A percentile compares a stretch with the other conserved stretches of the same genome.
phyloP scores from a whole-genome alignment of 2,329 filamentous ascomycete species.

The Pyrenophora seminiperda region DNA sequence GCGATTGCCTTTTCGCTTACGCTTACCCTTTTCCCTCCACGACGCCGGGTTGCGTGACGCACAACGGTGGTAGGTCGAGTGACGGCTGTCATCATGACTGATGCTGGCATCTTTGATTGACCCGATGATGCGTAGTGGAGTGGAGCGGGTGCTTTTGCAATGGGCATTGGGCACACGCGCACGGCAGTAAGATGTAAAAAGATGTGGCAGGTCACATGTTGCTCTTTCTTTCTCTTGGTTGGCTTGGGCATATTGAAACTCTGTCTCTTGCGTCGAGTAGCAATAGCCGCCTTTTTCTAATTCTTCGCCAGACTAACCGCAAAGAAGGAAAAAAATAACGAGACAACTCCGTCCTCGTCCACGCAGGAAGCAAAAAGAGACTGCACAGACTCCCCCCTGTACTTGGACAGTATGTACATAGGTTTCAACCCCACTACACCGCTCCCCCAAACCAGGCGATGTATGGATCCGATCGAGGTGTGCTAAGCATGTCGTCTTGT shows the following conservation, averaged over 20 bases:
- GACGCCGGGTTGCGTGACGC: background rate
- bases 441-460: background rate
- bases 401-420: too few relatives aligned
- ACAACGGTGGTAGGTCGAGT: conserved; percentile 7
- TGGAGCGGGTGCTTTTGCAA: background rate
- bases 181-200: background rate
- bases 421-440: background rate
- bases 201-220: background rate
- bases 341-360: background rate
- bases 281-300: too few relatives aligned
- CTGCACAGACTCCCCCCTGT: background rate
- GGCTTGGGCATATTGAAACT: too few relatives aligned
- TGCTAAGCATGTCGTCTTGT: conserved; percentile 16
- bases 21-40: conserved; percentile 6
- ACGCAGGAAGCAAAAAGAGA: conserved; percentile 12
- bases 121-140: background rate
- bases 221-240: too few relatives aligned
- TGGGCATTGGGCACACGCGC: background rate
- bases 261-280: too few relatives aligned
- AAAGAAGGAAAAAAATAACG: too few relatives aligned
- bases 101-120: conserved; percentile 4
- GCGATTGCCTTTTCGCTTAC: conserved; percentile 5
- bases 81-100: conserved; percentile 21
- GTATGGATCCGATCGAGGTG: conserved; percentile 6
- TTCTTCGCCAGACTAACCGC: too few relatives aligned